Conservation (phyloP, 352 stramenopile species). For the Globisporangium recalcitrans region DNA sequence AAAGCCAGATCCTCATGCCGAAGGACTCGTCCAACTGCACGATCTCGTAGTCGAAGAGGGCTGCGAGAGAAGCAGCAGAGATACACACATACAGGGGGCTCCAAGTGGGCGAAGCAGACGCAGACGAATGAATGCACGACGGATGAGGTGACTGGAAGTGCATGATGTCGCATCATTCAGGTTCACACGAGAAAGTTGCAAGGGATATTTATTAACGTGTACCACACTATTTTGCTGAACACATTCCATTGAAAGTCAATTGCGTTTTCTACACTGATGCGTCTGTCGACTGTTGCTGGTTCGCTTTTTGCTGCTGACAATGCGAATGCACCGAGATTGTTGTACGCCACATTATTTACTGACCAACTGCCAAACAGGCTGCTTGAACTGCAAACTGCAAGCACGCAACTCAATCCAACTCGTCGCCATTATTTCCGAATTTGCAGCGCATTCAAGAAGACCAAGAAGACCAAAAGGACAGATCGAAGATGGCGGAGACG, state of each 20-base stretch:
- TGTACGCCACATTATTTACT: background rate
- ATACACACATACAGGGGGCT: background rate
- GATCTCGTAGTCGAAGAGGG: slow-evolving; percentile 6
- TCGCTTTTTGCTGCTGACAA: too few relatives aligned
- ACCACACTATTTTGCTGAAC: slow-evolving; percentile 11
- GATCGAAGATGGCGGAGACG: slow-evolving; percentile 48
- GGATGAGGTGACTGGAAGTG: slow-evolving; percentile 1
- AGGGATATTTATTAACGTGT: slow-evolving; percentile 12
- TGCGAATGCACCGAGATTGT: background rate
- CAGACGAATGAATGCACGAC: background rate
- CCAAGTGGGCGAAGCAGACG: background rate
- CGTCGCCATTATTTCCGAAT: slow-evolving; percentile 19
- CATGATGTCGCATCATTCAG: slow-evolving; percentile 10
- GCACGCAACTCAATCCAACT: too few relatives aligned
- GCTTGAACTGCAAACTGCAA: too few relatives aligned
- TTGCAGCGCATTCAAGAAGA: background rate
- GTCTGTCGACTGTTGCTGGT: too few relatives aligned
- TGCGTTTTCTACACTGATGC: too few relatives aligned
- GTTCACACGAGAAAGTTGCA: too few relatives aligned
- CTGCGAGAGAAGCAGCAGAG: background rate
- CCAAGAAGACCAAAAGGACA: background rate
- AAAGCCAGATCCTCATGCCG: slow-evolving; percentile 69
- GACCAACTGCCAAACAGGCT: too few relatives aligned
- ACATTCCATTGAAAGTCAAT: too few relatives aligned
- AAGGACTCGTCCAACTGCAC: slow-evolving; percentile 33